phyloP scores from a whole-genome alignment of 352 stramenopile species.

The Globisporangium mamillatum region DNA sequence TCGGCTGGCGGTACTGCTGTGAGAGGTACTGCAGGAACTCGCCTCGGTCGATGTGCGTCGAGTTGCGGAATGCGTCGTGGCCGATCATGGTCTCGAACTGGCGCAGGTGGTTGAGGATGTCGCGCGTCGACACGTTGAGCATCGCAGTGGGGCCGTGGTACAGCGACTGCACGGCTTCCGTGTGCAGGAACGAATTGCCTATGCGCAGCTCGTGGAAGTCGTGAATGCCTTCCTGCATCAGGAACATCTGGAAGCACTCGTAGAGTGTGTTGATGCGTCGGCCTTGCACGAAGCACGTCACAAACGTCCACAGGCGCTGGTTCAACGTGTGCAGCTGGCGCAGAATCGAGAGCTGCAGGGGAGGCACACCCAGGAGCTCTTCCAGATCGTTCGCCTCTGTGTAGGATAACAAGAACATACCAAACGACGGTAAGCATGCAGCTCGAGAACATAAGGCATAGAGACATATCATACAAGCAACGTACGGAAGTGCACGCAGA shows the following conservation, averaged over 20 bases:
- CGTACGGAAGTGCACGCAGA: slow-evolving; percentile 67
- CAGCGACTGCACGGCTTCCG: slow-evolving; percentile 73
- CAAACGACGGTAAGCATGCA: not conserved
- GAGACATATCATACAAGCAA: slow-evolving; percentile 3
- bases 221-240: slow-evolving; percentile 61
- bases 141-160: slow-evolving; percentile 48
- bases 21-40: slow-evolving; percentile 75
- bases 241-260: slow-evolving; percentile 67
- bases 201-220: slow-evolving; percentile 68
- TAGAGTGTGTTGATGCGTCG: slow-evolving; percentile 71
- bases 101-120: slow-evolving; percentile 61
- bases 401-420: not conserved
- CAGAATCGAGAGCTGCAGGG: slow-evolving; percentile 46
- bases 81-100: slow-evolving; percentile 66
- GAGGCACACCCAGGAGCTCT: slow-evolving; percentile 40
- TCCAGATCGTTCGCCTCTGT: slow-evolving; percentile 50
- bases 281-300: slow-evolving; percentile 73
- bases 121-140: slow-evolving; percentile 55
- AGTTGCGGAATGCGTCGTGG: slow-evolving; percentile 60
- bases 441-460: not conserved
- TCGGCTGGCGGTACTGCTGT: slow-evolving; percentile 64
- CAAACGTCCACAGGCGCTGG: slow-evolving; percentile 78
- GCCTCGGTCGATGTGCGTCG: slow-evolving; percentile 55
- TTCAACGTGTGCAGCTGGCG: slow-evolving; percentile 61
- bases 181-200: slow-evolving; percentile 77